Base-by-base conservation (phyloP, 2,329 filamentous ascomycete species). In the Cytospora piceae region DNA sequence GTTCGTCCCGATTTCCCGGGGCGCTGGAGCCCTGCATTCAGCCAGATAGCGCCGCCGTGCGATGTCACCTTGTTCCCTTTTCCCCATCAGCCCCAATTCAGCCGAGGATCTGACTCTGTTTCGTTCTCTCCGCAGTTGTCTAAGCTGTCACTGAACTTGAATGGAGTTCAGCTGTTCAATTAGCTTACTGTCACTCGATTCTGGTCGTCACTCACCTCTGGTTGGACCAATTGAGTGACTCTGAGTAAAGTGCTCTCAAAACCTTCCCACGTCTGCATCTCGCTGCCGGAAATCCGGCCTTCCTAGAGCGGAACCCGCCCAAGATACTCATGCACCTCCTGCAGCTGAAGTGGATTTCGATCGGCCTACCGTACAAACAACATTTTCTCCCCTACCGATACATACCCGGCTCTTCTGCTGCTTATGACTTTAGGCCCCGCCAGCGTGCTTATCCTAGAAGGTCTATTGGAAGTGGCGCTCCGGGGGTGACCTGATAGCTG, bases 291-390 rank as follows among this genome's bases (percentile, higher is more conserved):
- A 17, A 31, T 46, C 24, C 53, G 37, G 20, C 37, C 52, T 51
- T 56, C 11, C 12, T 46, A 53, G n/a, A 37, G 52, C 37, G 57
- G 61, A 29, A 9, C 55, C 55, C 29, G 52, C 46, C 52, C 27
- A 42, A 42, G 34, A 54, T 42, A 54, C 53, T 54, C 34, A 53
- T 64, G 42, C 58, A 64, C 12, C 39, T 53, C 42, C 55, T 63
- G 54, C 61, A 51, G 27, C 53, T 31, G n/a, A 52, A 52, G 53
- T 57, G 61, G 61, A 42, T 39, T 34, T 20, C 53, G 34, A 37
- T 49, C 4, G 11, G 12, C 9, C 11, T 22, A 24, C 46, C 46
- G 46, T 9, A 49, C n/a, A 24, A 49, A 24, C 11, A 24, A 24
- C 4, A 4, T 49, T 14, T 24, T 24, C n/a, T 22, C 46, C 46